Evolutionary conservation across 2,329 filamentous ascomycete genomes (phyloP).

Genomic region (Xylogone sp.): DNA sequence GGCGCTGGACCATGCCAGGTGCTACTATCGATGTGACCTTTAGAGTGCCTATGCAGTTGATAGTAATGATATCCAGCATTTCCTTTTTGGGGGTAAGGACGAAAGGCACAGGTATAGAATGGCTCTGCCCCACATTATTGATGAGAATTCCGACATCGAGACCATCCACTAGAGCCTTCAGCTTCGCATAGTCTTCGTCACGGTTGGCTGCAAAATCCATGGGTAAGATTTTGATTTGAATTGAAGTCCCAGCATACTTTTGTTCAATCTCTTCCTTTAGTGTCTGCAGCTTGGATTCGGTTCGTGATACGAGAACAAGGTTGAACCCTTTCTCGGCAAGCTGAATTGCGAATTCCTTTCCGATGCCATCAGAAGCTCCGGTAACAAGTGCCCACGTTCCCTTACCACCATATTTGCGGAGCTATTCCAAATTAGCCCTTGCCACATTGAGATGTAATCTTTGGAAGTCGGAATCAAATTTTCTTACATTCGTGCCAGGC

Average conservation of each 20-base stretch:
- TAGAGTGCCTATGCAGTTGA: slow-evolving; percentile 91
- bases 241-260: slow-evolving; percentile 56
- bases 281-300: slow-evolving; percentile 81
- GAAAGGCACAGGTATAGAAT: slow-evolving; percentile 90
- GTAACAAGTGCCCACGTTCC: slow-evolving; percentile 94
- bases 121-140: slow-evolving; percentile 96
- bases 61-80: slow-evolving; percentile 84
- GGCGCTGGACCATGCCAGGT: slow-evolving; percentile 79
- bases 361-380: slow-evolving; percentile 92
- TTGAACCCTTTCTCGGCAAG: slow-evolving; percentile 92
- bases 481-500: slow-evolving; percentile 57
- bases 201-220: slow-evolving; percentile 89
- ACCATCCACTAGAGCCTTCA: slow-evolving; percentile 64
- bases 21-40: slow-evolving; percentile 82
- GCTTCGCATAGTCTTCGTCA: slow-evolving; percentile 72
- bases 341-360: slow-evolving; percentile 92
- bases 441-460: slow-evolving; percentile 12
- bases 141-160: slow-evolving; percentile 84
- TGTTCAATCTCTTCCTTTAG: slow-evolving; percentile 72
- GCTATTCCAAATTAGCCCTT: slow-evolving; percentile 43
- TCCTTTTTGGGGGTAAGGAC: slow-evolving; percentile 73
- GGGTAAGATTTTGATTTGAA: slow-evolving; percentile 73
- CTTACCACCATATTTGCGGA: slow-evolving; percentile 84
- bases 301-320: slow-evolving; percentile 89
- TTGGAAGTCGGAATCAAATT: slow-evolving; percentile 5